Percentiles rank a stretch among this genome's conserved stretches.
These are phyloP conservation scores for Daedalea quercina DNA, from an alignment of 768 basidiomycete species.

Conservation along the genomic window DNA sequence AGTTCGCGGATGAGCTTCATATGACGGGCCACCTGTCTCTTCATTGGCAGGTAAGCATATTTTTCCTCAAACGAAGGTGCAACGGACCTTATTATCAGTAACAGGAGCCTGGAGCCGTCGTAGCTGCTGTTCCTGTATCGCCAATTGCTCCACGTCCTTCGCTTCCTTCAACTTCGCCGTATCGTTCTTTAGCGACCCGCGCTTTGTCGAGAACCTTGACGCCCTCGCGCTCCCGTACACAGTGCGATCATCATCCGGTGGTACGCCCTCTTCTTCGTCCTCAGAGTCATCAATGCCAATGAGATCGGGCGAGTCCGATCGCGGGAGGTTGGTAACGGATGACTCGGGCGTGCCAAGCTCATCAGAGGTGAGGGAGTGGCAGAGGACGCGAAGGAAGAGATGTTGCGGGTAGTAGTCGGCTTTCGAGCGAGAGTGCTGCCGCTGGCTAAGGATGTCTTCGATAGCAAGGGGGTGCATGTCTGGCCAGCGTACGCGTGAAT, in stretches of 20 bases:
- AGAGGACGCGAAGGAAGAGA: conserved; percentile 63
- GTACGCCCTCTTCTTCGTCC: conserved; percentile 19
- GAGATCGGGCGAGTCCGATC: conserved; percentile 28
- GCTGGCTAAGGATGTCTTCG: conserved; percentile 60
- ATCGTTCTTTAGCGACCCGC: conserved; percentile 10
- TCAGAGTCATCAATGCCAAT: conserved; percentile 14
- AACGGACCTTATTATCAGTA: conserved; percentile 3
- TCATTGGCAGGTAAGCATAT: not conserved
- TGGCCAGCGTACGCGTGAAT: conserved; percentile 15
- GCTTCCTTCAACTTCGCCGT: not conserved
- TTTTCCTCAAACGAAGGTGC: too few species aligned
- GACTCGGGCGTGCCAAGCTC: conserved; percentile 8
- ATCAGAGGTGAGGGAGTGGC: conserved; percentile 43
- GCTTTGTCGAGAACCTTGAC: conserved; percentile 19
- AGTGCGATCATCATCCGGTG: conserved; percentile 21
- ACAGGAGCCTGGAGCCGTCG: not conserved
- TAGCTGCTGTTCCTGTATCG: not conserved
- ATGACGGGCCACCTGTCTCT: conserved; percentile 17
- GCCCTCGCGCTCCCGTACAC: conserved; percentile 19
- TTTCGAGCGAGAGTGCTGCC: conserved; percentile 52
- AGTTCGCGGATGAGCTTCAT: conserved; percentile 28
- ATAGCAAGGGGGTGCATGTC: conserved; percentile 67
- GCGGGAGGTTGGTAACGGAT: conserved; percentile 24
- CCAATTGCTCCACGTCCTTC: conserved; percentile 10
- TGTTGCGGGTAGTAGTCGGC: conserved; percentile 66